Conservation (phyloP, 768 basidiomycete genomes). For the Tulasnella sp. region DNA sequence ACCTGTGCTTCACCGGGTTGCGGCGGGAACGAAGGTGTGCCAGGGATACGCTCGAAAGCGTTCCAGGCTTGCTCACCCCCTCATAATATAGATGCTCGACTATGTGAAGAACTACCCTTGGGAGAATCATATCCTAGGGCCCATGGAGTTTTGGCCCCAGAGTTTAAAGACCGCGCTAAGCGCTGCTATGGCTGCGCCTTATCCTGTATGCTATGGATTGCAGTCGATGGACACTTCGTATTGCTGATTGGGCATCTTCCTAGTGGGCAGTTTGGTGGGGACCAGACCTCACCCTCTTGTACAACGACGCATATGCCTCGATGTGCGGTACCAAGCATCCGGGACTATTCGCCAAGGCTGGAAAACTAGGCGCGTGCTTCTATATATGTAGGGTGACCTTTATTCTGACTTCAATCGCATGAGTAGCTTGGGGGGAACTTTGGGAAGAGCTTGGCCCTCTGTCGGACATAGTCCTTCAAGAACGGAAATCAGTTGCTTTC, state of each 20-base stretch:
- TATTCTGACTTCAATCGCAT: background rate
- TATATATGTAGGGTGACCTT: background rate
- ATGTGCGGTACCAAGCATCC: conserved; percentile 33
- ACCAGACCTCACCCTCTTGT: conserved; percentile 30
- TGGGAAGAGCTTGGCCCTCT: conserved; percentile 33
- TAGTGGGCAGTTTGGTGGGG: conserved; percentile 33
- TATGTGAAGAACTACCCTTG: conserved; percentile 29
- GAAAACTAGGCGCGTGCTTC: conserved; percentile 24
- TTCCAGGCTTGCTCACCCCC: background rate
- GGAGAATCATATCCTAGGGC: conserved; percentile 28
- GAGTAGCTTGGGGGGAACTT: conserved; percentile 32
- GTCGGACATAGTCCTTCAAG: conserved; percentile 25
- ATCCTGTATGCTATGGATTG: conserved; percentile 16
- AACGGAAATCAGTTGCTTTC: conserved; percentile 29
- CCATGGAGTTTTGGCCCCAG: conserved; percentile 26
- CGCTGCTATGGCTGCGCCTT: conserved; percentile 27
- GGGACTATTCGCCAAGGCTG: conserved; percentile 30
- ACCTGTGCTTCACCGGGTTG: background rate
- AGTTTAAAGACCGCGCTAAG: conserved; percentile 28
- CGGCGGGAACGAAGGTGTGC: background rate
- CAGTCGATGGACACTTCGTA: background rate
- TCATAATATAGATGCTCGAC: conserved; percentile 24
- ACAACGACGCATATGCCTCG: conserved; percentile 33
- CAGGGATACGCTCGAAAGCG: background rate
- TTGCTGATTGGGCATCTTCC: background rate